Base-by-base conservation (phyloP, 208 protist genomes). In the Novymonas esmeraldas region DNA sequence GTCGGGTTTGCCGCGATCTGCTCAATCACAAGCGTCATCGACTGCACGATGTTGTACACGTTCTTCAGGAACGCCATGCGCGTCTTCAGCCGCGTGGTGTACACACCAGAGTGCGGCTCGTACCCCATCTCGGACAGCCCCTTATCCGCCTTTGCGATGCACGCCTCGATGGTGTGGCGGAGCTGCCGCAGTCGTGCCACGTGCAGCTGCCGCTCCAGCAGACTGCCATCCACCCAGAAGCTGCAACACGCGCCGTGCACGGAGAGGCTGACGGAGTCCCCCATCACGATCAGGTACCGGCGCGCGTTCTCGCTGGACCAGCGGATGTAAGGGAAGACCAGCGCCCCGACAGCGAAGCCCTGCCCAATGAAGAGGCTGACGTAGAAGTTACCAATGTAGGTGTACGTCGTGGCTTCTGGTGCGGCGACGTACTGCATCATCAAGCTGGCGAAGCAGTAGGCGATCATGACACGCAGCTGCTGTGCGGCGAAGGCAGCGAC, bases 241-340 rank as follows among this genome's bases (percentile, higher is more conserved):
- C 85, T 86, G 56, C 67, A 74, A 68, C 87, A 93, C 45, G 73
- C 72, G 16, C 87, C 87, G 41, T 89, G 90, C 59, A 92, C 81
- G 49, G 78, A 85, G 29, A 95, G 86, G 62, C 85, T 91, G 42
- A 95, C 59, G n/a, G 83, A 73, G 70, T 93, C 87, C 10, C 84
- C 90, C 59, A 85, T 68, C 46, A 89, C 74, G 45, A 70, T 63
- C 33, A 92, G 69, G 70, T 93, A 91, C 64, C 81, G 79, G 60
- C 81, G 76, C 52, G 90, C 80, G 36, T 85, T 74, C 52, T 92
- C 87, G 70, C 84, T 90, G 3, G 90, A 93, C 87, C 90, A 95
- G 44, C 85, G 85, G 51, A 93, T 92, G 67, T 79, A 92, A 18
- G 90, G 90, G 36, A 95, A 73, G 34, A 95, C 61, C 44, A 93